A percentile compares a stretch with the other conserved stretches of the same genome.
Conservation (phyloP, 495 filamentous ascomycete species). For the Hypoxylon rickii region DNA sequence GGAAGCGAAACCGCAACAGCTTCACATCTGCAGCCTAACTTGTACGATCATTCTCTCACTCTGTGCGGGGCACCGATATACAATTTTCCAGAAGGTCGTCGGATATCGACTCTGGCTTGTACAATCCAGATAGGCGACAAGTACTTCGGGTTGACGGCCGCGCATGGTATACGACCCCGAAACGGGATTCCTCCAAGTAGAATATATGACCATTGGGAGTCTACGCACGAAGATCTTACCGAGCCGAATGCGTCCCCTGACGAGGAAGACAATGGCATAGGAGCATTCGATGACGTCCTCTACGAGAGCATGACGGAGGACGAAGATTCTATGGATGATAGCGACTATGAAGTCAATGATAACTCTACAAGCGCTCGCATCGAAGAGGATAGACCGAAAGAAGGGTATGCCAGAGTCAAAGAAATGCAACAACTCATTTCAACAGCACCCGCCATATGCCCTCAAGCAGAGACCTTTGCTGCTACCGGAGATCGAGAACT, state of each 20-base stretch:
- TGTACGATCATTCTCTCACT: neutral
- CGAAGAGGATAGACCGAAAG: neutral
- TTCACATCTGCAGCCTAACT: neutral
- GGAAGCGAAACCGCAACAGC: neutral
- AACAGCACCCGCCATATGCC: neutral
- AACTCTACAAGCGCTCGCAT: neutral
- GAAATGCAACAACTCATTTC: neutral
- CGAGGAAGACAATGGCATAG: neutral
- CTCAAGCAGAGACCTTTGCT: neutral
- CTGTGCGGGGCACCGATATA: neutral
- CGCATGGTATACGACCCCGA: neutral
- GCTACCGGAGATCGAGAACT: neutral
- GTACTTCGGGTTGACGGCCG: neutral
- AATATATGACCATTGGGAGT: no score
- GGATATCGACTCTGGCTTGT: neutral
- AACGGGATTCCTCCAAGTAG: neutral
- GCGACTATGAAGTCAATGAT: neutral
- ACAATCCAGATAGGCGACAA: neutral
- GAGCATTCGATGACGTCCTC: neutral
- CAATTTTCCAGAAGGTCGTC: neutral
- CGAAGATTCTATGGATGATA: neutral
- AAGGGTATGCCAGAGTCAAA: neutral
- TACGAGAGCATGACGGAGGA: constrained; percentile 1
- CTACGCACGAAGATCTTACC: neutral
- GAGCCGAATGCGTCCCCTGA: neutral